phyloP scores from a whole-genome alignment of 2,329 filamentous ascomycete species.

The Pezicula rhizophila region DNA sequence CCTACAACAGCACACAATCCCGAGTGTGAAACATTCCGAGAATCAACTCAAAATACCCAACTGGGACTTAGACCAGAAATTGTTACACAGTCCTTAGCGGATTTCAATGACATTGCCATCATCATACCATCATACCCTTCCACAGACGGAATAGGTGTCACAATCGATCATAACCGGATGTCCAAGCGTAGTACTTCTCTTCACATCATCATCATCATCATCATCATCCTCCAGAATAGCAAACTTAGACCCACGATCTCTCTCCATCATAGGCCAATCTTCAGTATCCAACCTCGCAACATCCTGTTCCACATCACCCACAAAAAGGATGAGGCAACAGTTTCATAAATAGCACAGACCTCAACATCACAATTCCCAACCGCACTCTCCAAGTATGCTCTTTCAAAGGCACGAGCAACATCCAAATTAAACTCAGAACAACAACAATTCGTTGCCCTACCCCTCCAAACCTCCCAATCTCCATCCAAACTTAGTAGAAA shows the following conservation, averaged over 20 bases:
- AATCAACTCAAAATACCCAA: too few relatives aligned
- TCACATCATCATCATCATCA: not conserved
- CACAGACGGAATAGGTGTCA: too few relatives aligned
- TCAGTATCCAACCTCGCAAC: not conserved
- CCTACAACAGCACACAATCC: too few relatives aligned
- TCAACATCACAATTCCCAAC: not conserved
- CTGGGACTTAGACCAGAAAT: too few relatives aligned
- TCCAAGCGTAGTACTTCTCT: not conserved
- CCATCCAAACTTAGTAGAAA: not conserved
- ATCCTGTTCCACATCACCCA: not conserved
- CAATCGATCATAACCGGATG: too few relatives aligned
- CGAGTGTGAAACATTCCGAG: too few relatives aligned
- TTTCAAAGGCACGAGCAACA: not conserved
- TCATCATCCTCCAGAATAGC: not conserved
- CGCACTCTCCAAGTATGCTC: not conserved
- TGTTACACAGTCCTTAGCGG: too few relatives aligned
- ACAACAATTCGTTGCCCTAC: not conserved
- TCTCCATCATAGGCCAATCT: not conserved
- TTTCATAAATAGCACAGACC: not conserved
- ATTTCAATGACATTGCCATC: too few relatives aligned
- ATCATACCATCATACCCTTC: too few relatives aligned
- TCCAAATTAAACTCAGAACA: not conserved
- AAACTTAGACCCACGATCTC: not conserved
- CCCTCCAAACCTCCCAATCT: not conserved
- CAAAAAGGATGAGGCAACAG: not conserved